Evolutionary conservation across 805 yeast genomes (phyloP), one percentile per base, ranked within the genome.

Genomic region (Metschnikowia arizonensis): DNA sequence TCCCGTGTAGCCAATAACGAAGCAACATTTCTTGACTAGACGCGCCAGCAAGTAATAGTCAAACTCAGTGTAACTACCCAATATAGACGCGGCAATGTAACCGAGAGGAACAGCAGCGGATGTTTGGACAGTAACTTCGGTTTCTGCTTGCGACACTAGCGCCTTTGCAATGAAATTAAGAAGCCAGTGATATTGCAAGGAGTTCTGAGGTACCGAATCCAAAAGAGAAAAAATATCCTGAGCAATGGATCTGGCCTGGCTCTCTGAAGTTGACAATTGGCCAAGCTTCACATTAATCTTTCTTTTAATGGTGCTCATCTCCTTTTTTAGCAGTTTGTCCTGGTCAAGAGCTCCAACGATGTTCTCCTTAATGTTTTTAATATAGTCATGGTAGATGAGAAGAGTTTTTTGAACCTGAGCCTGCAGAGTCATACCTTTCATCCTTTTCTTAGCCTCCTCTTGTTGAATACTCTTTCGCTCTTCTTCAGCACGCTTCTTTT

Each of bases 201-300:
- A 75, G 32, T 52, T 45, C 1, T 50, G 40, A 30, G 72, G 69
- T 0, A 86, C 75, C 32, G 76, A 73, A 4, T 54, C 61, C 3
- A 91, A 64, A 25, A 83, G 58, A 4, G 57, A 66, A 1, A 67
- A 54, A 2, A 93, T 65, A 38, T 82, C 88, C 5, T 53, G 48
- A 1, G 74, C 68, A 34, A 86, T 72, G 14, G 65, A 62, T 1
- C 62, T 58, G 34, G 89, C 68, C 59, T 93, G 96, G 2, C 63
- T 37, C 43, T 60, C 64, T 43, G 89, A 81, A 57, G 81, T 83
- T 1, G 97, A 88, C 49, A 93, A 70, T 66, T 93, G 98, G 10
- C 99, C 98, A 53, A 93, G 81, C 59, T 84, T 85, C 5, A 97
- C 93, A 58, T 88, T 88, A 53, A 93, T 79, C 56, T 82, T 81